A percentile compares a stretch with the other conserved stretches of the same genome.
Conservation (phyloP, 352 stramenopile species). For the Phytophthora multivora region DNA sequence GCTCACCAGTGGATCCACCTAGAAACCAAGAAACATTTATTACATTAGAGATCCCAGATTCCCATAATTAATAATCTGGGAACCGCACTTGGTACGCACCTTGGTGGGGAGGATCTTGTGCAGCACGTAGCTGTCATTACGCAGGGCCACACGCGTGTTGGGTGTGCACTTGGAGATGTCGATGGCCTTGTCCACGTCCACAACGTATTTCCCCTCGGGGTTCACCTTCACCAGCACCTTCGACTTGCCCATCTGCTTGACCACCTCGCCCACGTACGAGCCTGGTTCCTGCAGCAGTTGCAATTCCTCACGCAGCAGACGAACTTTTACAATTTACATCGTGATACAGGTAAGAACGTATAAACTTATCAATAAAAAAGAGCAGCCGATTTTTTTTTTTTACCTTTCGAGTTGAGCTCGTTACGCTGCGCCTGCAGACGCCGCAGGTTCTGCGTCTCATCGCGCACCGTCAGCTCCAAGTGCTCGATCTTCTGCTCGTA, state of each 20-base stretch:
- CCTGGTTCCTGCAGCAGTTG: slow-evolving; percentile 98
- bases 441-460: slow-evolving; percentile 96
- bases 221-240: slow-evolving; percentile 99
- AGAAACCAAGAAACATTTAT: not conserved
- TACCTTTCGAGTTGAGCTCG: slow-evolving; percentile 99
- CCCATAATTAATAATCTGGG: slow-evolving; percentile 17
- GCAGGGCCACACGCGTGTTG: slow-evolving; percentile 98
- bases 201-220: slow-evolving; percentile 99
- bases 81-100: slow-evolving; percentile 20
- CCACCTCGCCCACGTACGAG: slow-evolving; percentile 98
- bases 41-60: slow-evolving; percentile 11
- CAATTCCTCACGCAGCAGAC: slow-evolving; percentile 98
- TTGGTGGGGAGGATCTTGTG: slow-evolving; percentile 99
- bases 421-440: slow-evolving; percentile 99
- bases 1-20: slow-evolving; percentile 91
- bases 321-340: slow-evolving; percentile 71
- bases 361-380: slow-evolving; percentile 17
- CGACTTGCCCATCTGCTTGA: slow-evolving; percentile 99
- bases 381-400: not conserved
- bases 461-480: slow-evolving; percentile 92
- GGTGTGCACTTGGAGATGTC: slow-evolving; percentile 97
- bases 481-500: slow-evolving; percentile 97
- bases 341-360: slow-evolving; percentile 6
- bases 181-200: slow-evolving; percentile 98
- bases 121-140: slow-evolving; percentile 99